Base-by-base conservation (phyloP, 306 rosid genomes). In the Sicyos edulis region DNA sequence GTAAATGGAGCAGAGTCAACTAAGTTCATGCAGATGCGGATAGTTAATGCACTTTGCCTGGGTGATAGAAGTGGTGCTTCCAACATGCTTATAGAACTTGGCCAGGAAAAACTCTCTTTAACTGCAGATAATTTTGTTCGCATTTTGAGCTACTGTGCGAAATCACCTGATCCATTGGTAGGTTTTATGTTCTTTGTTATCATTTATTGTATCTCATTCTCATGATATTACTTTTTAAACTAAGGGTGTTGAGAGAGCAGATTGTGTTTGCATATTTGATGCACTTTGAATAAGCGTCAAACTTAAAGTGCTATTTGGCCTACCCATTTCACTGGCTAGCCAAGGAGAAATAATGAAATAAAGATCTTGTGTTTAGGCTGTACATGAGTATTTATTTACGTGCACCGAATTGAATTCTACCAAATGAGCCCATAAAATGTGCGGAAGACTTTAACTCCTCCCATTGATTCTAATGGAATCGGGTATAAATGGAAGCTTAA, bases 111-210 rank as follows among this genome's bases (percentile, higher is more conserved):
- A 54, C 62, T 29, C 67, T 80, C 87, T 15, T 80, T 81, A 68
- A 73, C 81, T 45, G 85, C 90, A 16, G 72, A 80, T 73, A 86
- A 86, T 85, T 92, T 92, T 76, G 72, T 83, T 76, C 20, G 57
- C 75, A 79, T 92, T 84, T 80, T 89, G 20, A 74, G 74, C 56
- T 79, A 85, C 81, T 92, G 97, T 85, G 89, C 89, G 10, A 70
- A 8, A 24, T 82, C 89, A 45, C 87, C 92, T 54, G 95, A 92
- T 86, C 95, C 97, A 53, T 60, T 92, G 92, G 97, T 92, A 89
- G 74, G 88, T 19, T 9, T 47, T 58, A 1, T 45, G 5, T 40
- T 44, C 19, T 59, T 44, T 24, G 8, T 57, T 60, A 58, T 45
- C 34, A 10, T 44, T 22, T 58, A 13, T 55, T 37, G 42, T 13